phyloP scores from a whole-genome alignment of 306 rosid genomes.

The Lupinus albus region DNA sequence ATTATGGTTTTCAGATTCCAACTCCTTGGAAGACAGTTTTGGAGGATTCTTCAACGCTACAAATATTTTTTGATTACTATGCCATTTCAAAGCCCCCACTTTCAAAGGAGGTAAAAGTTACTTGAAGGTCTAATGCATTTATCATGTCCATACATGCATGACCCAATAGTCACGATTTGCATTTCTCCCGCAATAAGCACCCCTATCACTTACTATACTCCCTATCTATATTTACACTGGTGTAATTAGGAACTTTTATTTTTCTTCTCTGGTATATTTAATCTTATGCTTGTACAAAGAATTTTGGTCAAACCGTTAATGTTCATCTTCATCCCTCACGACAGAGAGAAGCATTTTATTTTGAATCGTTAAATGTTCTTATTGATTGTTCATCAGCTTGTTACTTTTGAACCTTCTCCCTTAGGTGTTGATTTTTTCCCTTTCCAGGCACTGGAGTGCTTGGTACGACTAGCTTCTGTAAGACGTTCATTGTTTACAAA shows the following conservation, averaged over 20 bases:
- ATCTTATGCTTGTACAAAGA: not conserved
- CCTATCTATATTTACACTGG: not conserved
- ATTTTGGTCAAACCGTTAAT: conserved; percentile 12
- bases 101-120: conserved; percentile 81
- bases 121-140: not conserved
- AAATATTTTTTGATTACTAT: conserved; percentile 91
- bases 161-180: not conserved
- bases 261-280: not conserved
- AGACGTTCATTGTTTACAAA: conserved; percentile 97
- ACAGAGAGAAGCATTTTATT: not conserved
- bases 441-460: conserved; percentile 98
- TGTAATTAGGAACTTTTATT: not conserved
- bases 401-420: conserved; percentile 41
- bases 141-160: conserved; percentile 1
- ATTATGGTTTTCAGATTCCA: conserved; percentile 72
- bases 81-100: conserved; percentile 85
- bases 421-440: conserved; percentile 50
- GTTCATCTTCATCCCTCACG: not conserved
- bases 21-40: conserved; percentile 88
- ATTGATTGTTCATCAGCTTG: conserved; percentile 38
- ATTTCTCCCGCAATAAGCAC: not conserved
- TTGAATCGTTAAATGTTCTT: conserved; percentile 17
- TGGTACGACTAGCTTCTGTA: conserved; percentile 98
- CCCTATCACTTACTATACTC: not conserved
- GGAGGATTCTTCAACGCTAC: conserved; percentile 92